These are phyloP conservation scores for Angomonas desouzai DNA, from an alignment of 208 protist genomes.

Conservation along the genomic window DNA sequence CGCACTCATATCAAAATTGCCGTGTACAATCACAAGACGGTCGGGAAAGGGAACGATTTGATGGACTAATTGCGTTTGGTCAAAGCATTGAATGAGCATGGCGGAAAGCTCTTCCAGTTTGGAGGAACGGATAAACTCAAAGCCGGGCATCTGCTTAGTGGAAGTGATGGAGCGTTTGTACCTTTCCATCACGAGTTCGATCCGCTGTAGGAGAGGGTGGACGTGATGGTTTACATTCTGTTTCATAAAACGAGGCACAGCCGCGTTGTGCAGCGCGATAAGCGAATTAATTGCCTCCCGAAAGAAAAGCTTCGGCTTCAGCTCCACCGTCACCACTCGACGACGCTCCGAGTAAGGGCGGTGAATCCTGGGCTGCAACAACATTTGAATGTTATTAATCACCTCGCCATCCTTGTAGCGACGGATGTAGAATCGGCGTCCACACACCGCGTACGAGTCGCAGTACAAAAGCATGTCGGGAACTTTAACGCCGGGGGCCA, in stretches of 20 bases:
- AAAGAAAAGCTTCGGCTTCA: slow-evolving; percentile 58
- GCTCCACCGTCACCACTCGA: slow-evolving; percentile 49
- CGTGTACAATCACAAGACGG: slow-evolving; percentile 52
- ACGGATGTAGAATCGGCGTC: slow-evolving; percentile 62
- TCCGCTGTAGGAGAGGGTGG: slow-evolving; percentile 40
- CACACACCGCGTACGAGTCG: slow-evolving; percentile 60
- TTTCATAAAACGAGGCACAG: slow-evolving; percentile 51
- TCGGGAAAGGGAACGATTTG: slow-evolving; percentile 48
- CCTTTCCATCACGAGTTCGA: slow-evolving; percentile 34
- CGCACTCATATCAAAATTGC: slow-evolving; percentile 49
- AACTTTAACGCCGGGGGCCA: slow-evolving; percentile 35
- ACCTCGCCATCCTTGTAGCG: slow-evolving; percentile 65
- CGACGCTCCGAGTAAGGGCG: slow-evolving; percentile 68
- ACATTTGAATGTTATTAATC: slow-evolving; percentile 34
- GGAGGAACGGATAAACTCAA: slow-evolving; percentile 18
- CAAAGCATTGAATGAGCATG: slow-evolving; percentile 36
- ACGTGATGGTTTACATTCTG: slow-evolving; percentile 23
- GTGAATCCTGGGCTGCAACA: slow-evolving; percentile 65
- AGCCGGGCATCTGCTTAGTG: background rate
- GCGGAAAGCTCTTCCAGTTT: slow-evolving; percentile 38
- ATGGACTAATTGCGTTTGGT: slow-evolving; percentile 46
- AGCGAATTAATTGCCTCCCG: slow-evolving; percentile 37
- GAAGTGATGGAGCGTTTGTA: slow-evolving; percentile 31
- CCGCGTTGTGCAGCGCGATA: slow-evolving; percentile 41
- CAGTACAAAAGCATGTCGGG: slow-evolving; percentile 63